These are phyloP conservation scores for Rosa chinensis DNA, from an alignment of 306 rosid species.

Conservation along the genomic window DNA sequence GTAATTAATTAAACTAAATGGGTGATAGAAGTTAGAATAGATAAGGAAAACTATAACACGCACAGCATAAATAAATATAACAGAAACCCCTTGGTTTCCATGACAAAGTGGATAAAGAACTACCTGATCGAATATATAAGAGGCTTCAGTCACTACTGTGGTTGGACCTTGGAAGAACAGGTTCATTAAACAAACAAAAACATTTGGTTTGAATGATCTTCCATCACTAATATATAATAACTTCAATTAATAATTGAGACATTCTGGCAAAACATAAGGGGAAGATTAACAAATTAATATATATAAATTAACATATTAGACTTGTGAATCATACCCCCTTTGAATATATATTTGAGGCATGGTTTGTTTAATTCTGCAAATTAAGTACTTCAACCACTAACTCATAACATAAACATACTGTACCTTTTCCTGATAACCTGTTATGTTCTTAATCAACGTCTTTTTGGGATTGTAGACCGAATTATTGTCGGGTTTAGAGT, in stretches of 20 bases:
- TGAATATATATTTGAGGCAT: background rate
- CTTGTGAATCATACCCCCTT: background rate
- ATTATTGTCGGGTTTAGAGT: background rate
- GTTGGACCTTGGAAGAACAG: background rate
- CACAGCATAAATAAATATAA: background rate
- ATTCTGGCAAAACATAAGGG: background rate
- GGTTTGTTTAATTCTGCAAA: background rate
- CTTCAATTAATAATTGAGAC: background rate
- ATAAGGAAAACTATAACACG: background rate
- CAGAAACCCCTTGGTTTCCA: background rate
- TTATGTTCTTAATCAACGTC: background rate
- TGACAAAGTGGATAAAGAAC: background rate
- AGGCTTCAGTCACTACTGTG: background rate
- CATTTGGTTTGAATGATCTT: background rate
- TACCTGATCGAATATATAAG: background rate
- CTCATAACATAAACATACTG: background rate
- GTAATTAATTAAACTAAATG: background rate
- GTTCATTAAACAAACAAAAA: background rate
- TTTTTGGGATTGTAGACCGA: background rate
- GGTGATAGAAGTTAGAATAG: background rate
- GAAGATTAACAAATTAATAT: no score
- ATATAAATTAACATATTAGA: background rate
- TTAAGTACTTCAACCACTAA: background rate
- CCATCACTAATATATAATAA: background rate
- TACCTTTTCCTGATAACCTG: background rate